Percentiles rank a stretch among this genome's conserved stretches.
phyloP scores from a whole-genome alignment of 2,329 filamentous ascomycete genomes.

The Chaetomiaceae sp. region DNA sequence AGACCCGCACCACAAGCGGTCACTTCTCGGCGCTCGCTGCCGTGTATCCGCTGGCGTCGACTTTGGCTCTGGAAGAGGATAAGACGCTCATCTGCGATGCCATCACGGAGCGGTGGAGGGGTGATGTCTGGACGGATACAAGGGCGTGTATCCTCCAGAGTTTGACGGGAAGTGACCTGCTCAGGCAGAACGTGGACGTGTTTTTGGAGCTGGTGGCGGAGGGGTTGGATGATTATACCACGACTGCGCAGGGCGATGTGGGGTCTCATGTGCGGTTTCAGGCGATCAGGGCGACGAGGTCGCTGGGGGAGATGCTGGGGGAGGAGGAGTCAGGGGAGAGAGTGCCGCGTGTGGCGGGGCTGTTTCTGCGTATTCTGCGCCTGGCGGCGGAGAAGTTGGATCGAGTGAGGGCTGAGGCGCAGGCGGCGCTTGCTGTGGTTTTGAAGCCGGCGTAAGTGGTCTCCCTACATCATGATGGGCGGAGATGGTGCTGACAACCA shows the following conservation, averaged over 20 bases:
- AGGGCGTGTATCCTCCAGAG: conserved; percentile 53
- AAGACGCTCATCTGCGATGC: conserved; percentile 40
- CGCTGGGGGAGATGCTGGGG: conserved; percentile 50
- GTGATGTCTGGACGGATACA: conserved; percentile 47
- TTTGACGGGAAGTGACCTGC: conserved; percentile 43
- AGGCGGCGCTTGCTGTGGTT: conserved; percentile 46
- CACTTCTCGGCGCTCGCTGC: conserved; percentile 52
- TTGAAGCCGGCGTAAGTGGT: conserved; percentile 43
- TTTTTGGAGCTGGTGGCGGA: conserved; percentile 48
- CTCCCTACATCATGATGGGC: too few relatives aligned
- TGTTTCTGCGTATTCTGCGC: conserved; percentile 54
- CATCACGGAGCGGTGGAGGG: conserved; percentile 50
- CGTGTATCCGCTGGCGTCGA: conserved; percentile 41
- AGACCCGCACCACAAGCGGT: conserved; percentile 42
- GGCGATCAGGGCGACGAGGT: conserved; percentile 70
- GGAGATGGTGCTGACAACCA: conserved; percentile 26
- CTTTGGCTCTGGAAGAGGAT: conserved; percentile 17
- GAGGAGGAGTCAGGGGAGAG: background rate
- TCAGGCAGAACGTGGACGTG: conserved; percentile 37
- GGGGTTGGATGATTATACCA: conserved; percentile 84
- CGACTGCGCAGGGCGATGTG: conserved; percentile 82
- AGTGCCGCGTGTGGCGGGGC: conserved; percentile 29
- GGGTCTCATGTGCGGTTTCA: conserved; percentile 81
- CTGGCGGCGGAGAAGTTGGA: conserved; percentile 87
- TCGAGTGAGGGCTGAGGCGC: conserved; percentile 68